Base-by-base conservation (phyloP, 2,329 filamentous ascomycete genomes). In the Colletotrichum horii region DNA sequence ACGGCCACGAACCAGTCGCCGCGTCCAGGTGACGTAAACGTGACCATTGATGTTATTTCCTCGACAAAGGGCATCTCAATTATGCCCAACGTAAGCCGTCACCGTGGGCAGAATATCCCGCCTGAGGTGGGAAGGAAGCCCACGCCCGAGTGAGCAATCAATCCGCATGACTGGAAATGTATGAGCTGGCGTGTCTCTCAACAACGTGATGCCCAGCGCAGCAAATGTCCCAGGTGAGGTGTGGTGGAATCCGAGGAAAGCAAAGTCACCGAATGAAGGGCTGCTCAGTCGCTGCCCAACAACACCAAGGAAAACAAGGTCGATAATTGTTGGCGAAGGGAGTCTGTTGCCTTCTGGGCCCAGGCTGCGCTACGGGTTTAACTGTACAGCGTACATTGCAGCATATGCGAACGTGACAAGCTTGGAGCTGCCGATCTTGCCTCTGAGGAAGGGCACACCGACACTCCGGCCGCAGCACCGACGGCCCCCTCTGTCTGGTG, bases 121-220 rank as follows among this genome's bases (percentile, higher is more conserved):
- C 12, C 12, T 19, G 22, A 14, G 8, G 8, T 22, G n/a, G 6
- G 7, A n/a, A 28, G 16, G 16, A 24, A 64, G 5, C 19, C 9
- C 4, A 28, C 26, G 9, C 4, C 6, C 30, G 9, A 30, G 16
- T 28, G 56, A 12, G 36, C 32, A 19, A 68, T 43, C 15, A 24
- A 43, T 22, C 62, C 34, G 56, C 64, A 73, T 73, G 69, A 75
- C 26, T 43, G 26, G 7, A 28, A 24, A 43, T n/a, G 22, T n/a
- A 56, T 71, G 68, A 34, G 68, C 30, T 73, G 73, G 70, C 73
- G 56, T 60, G 70, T 65, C 70, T 71, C 60, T 75, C 70, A 73
- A 72, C 64, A 64, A 24, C 64, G 73, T 64, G 70, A 73, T 66
- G 71, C 52, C 67, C 61, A 30, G 67, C 55, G n/a, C 24, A 66